Percentiles rank a stretch among this genome's conserved stretches.
phyloP scores from a whole-genome alignment of 768 basidiomycete genomes.

The Hirschioporus abietinus region DNA sequence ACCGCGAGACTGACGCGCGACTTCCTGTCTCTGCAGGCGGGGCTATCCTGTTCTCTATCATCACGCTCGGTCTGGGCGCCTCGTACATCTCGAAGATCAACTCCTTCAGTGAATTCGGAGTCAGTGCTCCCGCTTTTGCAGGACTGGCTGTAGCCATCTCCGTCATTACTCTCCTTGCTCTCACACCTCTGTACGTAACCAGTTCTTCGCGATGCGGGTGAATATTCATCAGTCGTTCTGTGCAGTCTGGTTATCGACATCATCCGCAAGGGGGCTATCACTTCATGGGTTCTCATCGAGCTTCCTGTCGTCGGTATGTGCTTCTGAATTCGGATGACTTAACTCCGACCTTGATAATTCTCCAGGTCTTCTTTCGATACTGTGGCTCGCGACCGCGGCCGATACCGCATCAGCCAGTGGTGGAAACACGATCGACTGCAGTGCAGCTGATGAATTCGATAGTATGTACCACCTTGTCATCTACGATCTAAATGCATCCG shows the following conservation, averaged over 20 bases:
- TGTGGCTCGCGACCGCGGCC: constrained; percentile 25
- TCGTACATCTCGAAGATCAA: not conserved
- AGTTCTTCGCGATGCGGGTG: not conserved
- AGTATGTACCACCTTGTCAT: not conserved
- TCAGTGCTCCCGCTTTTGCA: not conserved
- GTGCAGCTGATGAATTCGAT: constrained; percentile 5
- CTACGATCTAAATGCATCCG: not conserved
- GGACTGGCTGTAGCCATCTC: not conserved
- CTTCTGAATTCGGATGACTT: constrained; percentile 2
- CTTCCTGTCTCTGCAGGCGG: not conserved
- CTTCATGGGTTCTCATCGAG: constrained; percentile 26
- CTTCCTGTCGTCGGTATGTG: constrained; percentile 20
- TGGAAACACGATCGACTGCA: constrained; percentile 18
- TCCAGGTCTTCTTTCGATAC: constrained; percentile 22
- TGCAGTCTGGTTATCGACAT: constrained; percentile 23
- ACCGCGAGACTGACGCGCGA: not conserved
- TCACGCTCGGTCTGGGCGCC: not conserved
- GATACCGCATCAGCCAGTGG: constrained; percentile 13
- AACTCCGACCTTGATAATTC: not conserved
- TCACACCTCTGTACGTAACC: not conserved
- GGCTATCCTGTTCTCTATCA: not conserved
- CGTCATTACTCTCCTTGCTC: not conserved
- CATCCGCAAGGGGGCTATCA: constrained; percentile 23
- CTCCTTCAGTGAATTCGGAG: not conserved
- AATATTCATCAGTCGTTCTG: not conserved